phyloP scores from a whole-genome alignment of 352 stramenopile species.

The Phytopythium cucurbitacearum region DNA sequence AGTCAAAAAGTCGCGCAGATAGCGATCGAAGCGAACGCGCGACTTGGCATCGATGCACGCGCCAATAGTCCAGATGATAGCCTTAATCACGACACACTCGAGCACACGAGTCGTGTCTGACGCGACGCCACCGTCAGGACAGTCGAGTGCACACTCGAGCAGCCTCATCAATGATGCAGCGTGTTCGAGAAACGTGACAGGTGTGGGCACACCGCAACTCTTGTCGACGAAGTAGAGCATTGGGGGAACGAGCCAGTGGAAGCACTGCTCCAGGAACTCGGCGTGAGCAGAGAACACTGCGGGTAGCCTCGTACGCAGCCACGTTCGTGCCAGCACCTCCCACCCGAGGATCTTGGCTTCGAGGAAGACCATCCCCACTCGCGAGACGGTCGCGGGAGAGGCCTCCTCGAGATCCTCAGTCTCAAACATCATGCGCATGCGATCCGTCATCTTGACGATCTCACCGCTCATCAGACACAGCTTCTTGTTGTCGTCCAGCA shows the following conservation, averaged over 20 bases:
- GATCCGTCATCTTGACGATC: constrained; percentile 93
- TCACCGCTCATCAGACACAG: constrained; percentile 93
- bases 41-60: constrained; percentile 88
- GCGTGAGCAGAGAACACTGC: constrained; percentile 24
- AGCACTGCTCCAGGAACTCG: constrained; percentile 66
- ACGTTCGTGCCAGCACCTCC: constrained; percentile 86
- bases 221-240: constrained; percentile 93
- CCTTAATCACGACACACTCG: constrained; percentile 86
- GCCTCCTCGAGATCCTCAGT: constrained; percentile 90
- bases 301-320: constrained; percentile 63
- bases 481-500: constrained; percentile 93
- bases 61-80: constrained; percentile 89
- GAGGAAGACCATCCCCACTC: constrained; percentile 92
- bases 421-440: constrained; percentile 96
- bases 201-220: constrained; percentile 73
- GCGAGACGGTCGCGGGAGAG: constrained; percentile 87
- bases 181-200: constrained; percentile 90
- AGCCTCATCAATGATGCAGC: constrained; percentile 79
- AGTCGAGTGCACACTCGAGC: constrained; percentile 77
- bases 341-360: constrained; percentile 90
- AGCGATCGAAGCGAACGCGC: constrained; percentile 78
- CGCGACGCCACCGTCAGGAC: constrained; percentile 39
- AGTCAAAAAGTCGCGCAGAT: constrained; percentile 67
- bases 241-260: constrained; percentile 88
- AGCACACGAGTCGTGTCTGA: constrained; percentile 67